Base-by-base conservation (phyloP, 345 rosid species). In the Noccaea caerulescens region DNA sequence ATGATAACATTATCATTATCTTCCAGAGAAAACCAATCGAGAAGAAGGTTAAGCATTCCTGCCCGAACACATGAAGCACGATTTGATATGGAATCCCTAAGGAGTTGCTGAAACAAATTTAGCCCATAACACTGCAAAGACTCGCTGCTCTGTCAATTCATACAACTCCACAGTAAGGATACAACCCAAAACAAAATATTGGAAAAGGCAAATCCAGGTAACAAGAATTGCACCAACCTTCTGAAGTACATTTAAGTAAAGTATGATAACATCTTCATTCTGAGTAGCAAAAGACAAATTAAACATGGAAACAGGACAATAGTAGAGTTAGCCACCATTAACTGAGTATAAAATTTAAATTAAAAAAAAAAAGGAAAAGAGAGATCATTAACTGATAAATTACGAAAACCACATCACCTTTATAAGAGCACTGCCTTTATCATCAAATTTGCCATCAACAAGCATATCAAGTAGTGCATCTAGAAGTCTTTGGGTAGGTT, bases 131-230 rank as follows among this genome's bases (percentile, higher is more conserved):
- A 88, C 84, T 82, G 87, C 89, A 86, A 80, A 49, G 89, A 85
- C 68, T 86, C 97, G 84, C 98, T 93, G 98, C 98, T 91, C 98
- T 93, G 98, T 91, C 90, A 90, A 85, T 79, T 84, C 84, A 87
- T 68, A 87, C 81, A 83, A 77, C 60, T 78, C 68, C 72, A 59
- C 51, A 52, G 64, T 68, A 79, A 81, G 68, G 72, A 76, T 45
- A 76, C 60, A 68, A 25, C 33, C 56, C 37, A 53, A 69, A 49
- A 73, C 63, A 45, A 59, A 62, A 33, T 14, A 55, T 63, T 4
- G 27, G 30, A 27, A 43, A 69, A 66, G 52, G 27, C 6, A 37
- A 65, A 71, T 65, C 72, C 51, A 65, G 58, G 39, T 51, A 70
- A 57, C 36, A 7, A 49, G 23, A 64, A 70, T 36, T 32, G 50